phyloP scores from a whole-genome alignment of 495 filamentous ascomycete species.

The Talaromyces nanjingensis region DNA sequence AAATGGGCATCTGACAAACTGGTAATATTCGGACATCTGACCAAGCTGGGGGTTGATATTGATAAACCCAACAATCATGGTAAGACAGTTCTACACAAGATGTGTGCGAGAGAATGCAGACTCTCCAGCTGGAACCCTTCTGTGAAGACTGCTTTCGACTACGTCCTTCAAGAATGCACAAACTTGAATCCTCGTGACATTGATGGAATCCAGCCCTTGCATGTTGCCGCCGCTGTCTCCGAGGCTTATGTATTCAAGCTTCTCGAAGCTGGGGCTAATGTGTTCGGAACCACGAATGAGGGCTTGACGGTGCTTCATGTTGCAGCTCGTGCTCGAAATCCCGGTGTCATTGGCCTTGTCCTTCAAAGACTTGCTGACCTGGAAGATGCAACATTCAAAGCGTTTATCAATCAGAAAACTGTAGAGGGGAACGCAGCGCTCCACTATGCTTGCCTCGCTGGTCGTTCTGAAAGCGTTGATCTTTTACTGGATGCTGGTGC shows the following conservation, averaged over 20 bases:
- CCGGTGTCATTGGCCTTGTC: constrained; percentile 12
- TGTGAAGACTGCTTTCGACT: constrained; percentile 8
- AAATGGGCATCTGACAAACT: neutral
- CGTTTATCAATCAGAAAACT: constrained; percentile 12
- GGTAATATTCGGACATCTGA: constrained; percentile 5
- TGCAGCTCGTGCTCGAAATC: constrained; percentile 15
- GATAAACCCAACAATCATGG: constrained; percentile 13
- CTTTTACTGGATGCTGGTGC: constrained; percentile 14
- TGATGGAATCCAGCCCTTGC: constrained; percentile 14
- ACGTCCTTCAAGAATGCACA: constrained; percentile 10
- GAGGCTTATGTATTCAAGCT: constrained; percentile 13
- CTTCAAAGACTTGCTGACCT: constrained; percentile 2
- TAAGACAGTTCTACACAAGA: constrained; percentile 11
- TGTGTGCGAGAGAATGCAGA: constrained; percentile 5
- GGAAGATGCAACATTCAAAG: neutral
- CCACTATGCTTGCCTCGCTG: constrained; percentile 17
- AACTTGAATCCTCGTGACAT: constrained; percentile 8
- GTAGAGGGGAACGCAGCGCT: constrained; percentile 13
- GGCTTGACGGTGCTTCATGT: constrained; percentile 17
- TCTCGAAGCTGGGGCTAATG: constrained; percentile 14
- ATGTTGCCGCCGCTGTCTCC: constrained; percentile 17
- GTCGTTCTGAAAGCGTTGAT: constrained; percentile 15
- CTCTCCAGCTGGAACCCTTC: neutral
- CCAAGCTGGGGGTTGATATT: constrained; percentile 10
- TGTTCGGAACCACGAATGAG: constrained; percentile 11